Evolutionary conservation across 371 early-diverging fungal genomes (phyloP), one percentile per base, ranked within the genome.

Genomic region (Mucor sp.): DNA sequence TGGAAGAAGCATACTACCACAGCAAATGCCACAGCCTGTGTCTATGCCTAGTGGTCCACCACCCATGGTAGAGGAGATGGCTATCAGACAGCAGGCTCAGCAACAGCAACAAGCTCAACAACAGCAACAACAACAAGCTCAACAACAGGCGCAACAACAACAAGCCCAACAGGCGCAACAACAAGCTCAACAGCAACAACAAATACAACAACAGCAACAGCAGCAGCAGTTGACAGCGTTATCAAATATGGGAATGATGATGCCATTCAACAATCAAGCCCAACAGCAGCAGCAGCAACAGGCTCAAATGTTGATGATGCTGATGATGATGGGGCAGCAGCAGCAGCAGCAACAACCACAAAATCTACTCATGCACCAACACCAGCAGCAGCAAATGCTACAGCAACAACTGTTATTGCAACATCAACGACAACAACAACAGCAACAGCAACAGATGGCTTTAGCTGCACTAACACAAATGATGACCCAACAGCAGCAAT

Each of bases 61-160:
- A 25, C 33, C 63, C 12, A 27, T 27, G 6, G 44, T 19, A 30
- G 60, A 60, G 8, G 60, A 60, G 17, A 60, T 60, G 43, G 60
- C 43, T 23, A 43, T 43, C n/a, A 60, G 48, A 15, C 62, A 62
- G 15, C 62, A 62, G 1, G 50, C 35, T 2, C 63, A 50, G 11
- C 53, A 53, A 39, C 63, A 50, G 27, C 63, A 50, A 23, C 63
- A 63, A 27, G 25, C 41, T 12, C 63, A 63, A 55, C 63, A 50
- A 23, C 63, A 63, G 17, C 17, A 27, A 11, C 63, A 63, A 55
- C 63, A 53, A 37, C 62, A 62, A 55, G 27, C 27, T 28, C 25
- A 15, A 30, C 44, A 44, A 15, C 48, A 57, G 19, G 33, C 50
- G 2, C 56, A 56, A 17, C 23, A 56, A 3, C 56, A 56, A 15